Evolutionary conservation across 306 rosid genomes (phyloP).

Genomic region (Gillenia trifoliata): DNA sequence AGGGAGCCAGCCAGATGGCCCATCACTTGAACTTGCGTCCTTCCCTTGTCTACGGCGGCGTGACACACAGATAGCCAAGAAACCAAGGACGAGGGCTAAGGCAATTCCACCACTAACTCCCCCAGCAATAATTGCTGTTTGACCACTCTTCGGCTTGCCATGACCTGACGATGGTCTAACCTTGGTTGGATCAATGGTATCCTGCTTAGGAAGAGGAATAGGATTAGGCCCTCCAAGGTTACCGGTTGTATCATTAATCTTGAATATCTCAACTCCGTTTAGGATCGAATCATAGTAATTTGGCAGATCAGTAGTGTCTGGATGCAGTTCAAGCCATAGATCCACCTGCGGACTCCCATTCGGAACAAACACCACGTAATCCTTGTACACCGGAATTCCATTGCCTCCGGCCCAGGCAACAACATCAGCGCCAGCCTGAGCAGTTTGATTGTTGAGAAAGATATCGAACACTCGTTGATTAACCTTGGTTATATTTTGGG

Average conservation of each 20-base stretch:
- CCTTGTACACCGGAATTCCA: slow-evolving; percentile 48
- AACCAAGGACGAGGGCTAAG: slow-evolving; percentile 48
- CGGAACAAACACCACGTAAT: slow-evolving; percentile 59
- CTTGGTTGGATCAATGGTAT: slow-evolving; percentile 41
- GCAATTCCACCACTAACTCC: slow-evolving; percentile 62
- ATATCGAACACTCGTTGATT: slow-evolving; percentile 72
- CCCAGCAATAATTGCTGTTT: slow-evolving; percentile 61
- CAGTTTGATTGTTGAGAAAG: slow-evolving; percentile 67
- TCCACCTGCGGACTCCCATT: slow-evolving; percentile 63
- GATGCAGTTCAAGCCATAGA: slow-evolving; percentile 74
- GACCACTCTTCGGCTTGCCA: slow-evolving; percentile 40
- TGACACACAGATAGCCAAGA: slow-evolving; percentile 39
- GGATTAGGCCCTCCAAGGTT: slow-evolving; percentile 87
- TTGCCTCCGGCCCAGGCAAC: slow-evolving; percentile 30
- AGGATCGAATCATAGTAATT: slow-evolving; percentile 51
- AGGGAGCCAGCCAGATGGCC: slow-evolving; percentile 99
- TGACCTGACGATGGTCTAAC: slow-evolving; percentile 36
- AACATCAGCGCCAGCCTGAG: slow-evolving; percentile 43
- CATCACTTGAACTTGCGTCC: slow-evolving; percentile 73
- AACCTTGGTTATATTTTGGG: slow-evolving; percentile 16
- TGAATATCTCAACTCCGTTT: slow-evolving; percentile 87
- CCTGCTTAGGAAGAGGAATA: slow-evolving; percentile 50
- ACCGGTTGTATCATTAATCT: slow-evolving; percentile 45
- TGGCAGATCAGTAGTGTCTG: slow-evolving; percentile 19
- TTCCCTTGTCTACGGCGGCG: slow-evolving; percentile 47